Conservation (phyloP, 257 asterid species). For the Thymus quinquecostatus region DNA sequence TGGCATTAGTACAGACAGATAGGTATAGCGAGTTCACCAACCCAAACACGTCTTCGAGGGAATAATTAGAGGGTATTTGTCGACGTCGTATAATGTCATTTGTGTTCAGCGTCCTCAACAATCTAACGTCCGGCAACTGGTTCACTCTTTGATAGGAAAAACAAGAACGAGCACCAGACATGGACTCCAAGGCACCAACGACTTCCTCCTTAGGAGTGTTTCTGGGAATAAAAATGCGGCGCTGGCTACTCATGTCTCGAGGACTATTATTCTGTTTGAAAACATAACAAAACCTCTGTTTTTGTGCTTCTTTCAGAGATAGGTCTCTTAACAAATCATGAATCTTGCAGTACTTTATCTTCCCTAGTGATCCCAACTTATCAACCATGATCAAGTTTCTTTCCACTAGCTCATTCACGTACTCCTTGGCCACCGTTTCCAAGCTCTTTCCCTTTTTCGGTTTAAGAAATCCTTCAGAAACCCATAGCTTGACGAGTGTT, state of each 20-base stretch:
- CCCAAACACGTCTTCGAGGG: too few relatives aligned
- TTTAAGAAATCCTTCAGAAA: not conserved
- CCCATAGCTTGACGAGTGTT: too few relatives aligned
- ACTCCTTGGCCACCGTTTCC: not conserved
- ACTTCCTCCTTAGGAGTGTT: too few relatives aligned
- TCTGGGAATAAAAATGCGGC: not conserved
- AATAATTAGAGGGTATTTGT: too few relatives aligned
- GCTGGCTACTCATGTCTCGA: not conserved
- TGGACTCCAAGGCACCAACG: not conserved
- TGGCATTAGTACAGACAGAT: too few relatives aligned
- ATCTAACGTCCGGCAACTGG: not conserved
- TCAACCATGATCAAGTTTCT: too few relatives aligned
- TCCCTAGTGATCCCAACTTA: too few relatives aligned
- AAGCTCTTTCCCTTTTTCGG: not conserved
- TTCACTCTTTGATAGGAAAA: not conserved
- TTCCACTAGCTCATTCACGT: too few relatives aligned
- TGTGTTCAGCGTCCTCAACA: not conserved
- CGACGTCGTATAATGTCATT: too few relatives aligned
- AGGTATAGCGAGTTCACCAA: too few relatives aligned
- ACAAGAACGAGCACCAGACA: not conserved
- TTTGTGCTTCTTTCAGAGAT: not conserved
- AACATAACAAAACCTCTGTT: not conserved
- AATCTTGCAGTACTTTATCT: not conserved
- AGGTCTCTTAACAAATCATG: not conserved
- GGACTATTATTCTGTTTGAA: too few relatives aligned